Conservation (phyloP, 2,329 filamentous ascomycete species). For the Thelonectria olida region DNA sequence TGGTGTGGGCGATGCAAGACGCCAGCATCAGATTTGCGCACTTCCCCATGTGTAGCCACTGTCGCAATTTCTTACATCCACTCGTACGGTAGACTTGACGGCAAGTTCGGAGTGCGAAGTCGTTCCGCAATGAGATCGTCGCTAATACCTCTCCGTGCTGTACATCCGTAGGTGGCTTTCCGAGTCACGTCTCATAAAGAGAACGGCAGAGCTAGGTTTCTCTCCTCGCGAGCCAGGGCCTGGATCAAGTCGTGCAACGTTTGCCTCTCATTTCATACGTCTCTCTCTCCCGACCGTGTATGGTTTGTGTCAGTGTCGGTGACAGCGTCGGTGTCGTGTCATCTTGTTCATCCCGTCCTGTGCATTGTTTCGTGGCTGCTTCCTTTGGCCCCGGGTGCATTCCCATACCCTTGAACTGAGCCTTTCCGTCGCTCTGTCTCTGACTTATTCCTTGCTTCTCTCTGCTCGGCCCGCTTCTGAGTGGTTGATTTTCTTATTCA, state of each 20-base stretch:
- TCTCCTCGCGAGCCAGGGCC: not conserved
- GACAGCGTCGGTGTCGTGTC: conserved; percentile 9
- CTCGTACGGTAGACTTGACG: not conserved
- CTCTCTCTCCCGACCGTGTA: not conserved
- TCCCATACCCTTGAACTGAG: not conserved
- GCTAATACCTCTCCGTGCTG: not conserved
- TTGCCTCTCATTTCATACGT: conserved; percentile 1
- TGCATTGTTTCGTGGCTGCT: not conserved
- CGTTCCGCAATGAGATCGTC: not conserved
- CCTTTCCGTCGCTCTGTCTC: not conserved
- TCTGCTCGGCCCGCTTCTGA: not conserved
- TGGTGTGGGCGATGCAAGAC: too few relatives aligned
- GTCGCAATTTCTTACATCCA: conserved; percentile 1
- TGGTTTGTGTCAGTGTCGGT: conserved; percentile 7
- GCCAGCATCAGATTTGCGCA: not conserved
- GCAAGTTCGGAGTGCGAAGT: not conserved
- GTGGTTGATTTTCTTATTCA: not conserved
- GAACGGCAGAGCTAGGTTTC: not conserved
- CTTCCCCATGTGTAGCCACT: conserved; percentile 11
- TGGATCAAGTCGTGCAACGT: conserved; percentile 4
- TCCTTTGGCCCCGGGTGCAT: conserved; percentile 6
- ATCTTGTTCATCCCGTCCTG: conserved; percentile 3
- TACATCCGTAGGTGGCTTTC: not conserved
- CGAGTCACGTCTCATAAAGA: not conserved
- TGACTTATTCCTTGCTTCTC: not conserved